Base-by-base conservation (phyloP, 768 basidiomycete genomes). In the Suillus subalutaceus region DNA sequence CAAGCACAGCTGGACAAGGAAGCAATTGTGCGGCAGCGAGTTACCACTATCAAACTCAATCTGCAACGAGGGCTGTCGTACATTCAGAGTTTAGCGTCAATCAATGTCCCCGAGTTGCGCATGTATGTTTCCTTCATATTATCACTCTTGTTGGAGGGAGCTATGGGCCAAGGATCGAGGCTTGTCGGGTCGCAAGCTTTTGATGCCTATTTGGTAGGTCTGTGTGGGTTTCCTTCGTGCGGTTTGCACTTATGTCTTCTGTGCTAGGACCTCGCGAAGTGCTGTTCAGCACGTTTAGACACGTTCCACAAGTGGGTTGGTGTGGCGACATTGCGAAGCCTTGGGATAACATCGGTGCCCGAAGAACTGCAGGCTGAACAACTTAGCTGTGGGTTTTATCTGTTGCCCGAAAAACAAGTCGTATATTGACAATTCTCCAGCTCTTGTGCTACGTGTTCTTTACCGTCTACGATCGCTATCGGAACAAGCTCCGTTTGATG, bases 1-100 rank as follows among this genome's bases (percentile, higher is more conserved):
- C 85, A 90, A 60, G 88, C 88, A 4, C 97, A 99, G 74, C 82
- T 97, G 6, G 85, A 86, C 40, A 93, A 93, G 68, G 97, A 99
- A 73, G 78, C 86, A 0, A 82, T 81, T 10, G 83, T 93, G 9
- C 88, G 97, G 9, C 77, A 80, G 57, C 82, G 79, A 23, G 90
- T 99, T 2, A 73, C 75, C 6, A 71, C 66, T 0, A 76, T 93
- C 20, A 87, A 91, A 68, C 75, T 78, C 0, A 79, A 79, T 6
- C 77, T 97, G 23, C 75, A 83, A 6, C 86, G 93, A 2, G 94
- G 92, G 2, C 79, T 98, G 13, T 79, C 84, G 40, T 81, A 94
- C n/a, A 81, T 96, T 3, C 78, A 80, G 62, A 88, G 89, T 64
- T 76, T 97, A 10, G 84, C 91, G n/a, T 70, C 70, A 16, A 79